phyloP scores from a whole-genome alignment of 805 yeast species.

The Candida mattraensis region DNA sequence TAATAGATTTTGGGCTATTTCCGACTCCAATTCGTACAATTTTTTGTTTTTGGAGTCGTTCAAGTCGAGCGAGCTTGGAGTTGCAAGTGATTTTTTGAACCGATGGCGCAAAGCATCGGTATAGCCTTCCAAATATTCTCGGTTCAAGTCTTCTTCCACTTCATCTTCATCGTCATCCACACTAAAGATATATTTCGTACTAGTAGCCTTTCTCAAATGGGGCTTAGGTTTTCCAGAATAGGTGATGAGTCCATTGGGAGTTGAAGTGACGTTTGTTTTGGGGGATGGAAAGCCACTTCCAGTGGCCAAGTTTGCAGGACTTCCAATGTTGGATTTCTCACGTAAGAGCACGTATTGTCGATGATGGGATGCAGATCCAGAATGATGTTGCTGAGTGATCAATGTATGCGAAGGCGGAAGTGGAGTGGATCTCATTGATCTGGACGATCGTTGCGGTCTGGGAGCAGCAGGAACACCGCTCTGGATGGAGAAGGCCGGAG shows the following conservation, averaged over 20 bases:
- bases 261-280: constrained; percentile 11
- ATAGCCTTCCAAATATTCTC: constrained; percentile 70
- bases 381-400: constrained; percentile 15
- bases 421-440: constrained; percentile 19
- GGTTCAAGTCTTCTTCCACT: constrained; percentile 55
- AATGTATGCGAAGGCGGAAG: constrained; percentile 26
- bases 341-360: constrained; percentile 33
- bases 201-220: constrained; percentile 28
- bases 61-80: constrained; percentile 2
- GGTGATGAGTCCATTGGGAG: constrained; percentile 8
- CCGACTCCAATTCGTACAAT: constrained; percentile 28
- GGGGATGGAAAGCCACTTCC: constrained; percentile 15
- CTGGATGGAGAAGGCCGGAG: constrained; percentile 12
- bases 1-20: constrained; percentile 26
- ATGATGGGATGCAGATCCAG: constrained; percentile 30
- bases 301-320: constrained; percentile 4
- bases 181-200: constrained; percentile 51
- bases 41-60: constrained; percentile 14
- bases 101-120: constrained; percentile 62
- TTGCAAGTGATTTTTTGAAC: constrained; percentile 32
- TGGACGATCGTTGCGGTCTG: constrained; percentile 12
- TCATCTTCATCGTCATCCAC: constrained; percentile 84
- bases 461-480: constrained; percentile 14
- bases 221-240: constrained; percentile 24
- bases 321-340: constrained; percentile 22